These are phyloP conservation scores for Dalbergia oliveri DNA, from an alignment of 306 rosid species.

Conservation along the genomic window DNA sequence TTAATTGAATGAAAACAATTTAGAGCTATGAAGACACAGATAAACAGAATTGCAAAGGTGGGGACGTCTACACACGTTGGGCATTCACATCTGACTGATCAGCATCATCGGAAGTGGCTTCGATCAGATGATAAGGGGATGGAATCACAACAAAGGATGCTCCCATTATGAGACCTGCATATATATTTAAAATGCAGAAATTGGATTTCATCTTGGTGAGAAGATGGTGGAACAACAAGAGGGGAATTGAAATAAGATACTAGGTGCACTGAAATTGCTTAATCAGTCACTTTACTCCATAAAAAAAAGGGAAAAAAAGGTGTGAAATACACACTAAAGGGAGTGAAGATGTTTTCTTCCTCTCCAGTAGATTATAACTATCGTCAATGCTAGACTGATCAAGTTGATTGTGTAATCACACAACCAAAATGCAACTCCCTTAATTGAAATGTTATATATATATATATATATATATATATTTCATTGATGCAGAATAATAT, in stretches of 20 bases:
- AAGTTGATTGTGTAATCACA: slow-evolving; percentile 38
- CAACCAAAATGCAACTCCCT: slow-evolving; percentile 24
- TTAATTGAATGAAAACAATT: slow-evolving; percentile 25
- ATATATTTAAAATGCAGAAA: slow-evolving; percentile 39
- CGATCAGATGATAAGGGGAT: slow-evolving; percentile 56
- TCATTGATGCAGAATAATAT: slow-evolving; percentile 21
- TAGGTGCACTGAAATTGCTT: slow-evolving; percentile 29
- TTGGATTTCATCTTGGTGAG: slow-evolving; percentile 13
- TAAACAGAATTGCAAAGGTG: slow-evolving; percentile 40
- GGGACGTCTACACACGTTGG: slow-evolving; percentile 60
- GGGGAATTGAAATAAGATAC: background rate
- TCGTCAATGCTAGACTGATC: slow-evolving; percentile 18
- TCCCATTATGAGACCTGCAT: slow-evolving; percentile 73
- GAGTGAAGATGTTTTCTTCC: slow-evolving; percentile 37
- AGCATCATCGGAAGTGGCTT: slow-evolving; percentile 60
- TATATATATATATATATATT: background rate
- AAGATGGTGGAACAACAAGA: slow-evolving; percentile 6
- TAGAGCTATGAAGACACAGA: slow-evolving; percentile 27
- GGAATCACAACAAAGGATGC: slow-evolving; percentile 70
- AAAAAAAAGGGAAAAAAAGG: slow-evolving; percentile 32
- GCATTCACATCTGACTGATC: slow-evolving; percentile 66
- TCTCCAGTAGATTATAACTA: slow-evolving; percentile 19
- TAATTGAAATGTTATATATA: slow-evolving; percentile 33
- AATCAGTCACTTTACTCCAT: slow-evolving; percentile 7
- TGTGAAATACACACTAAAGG: background rate